Conservation (phyloP, 805 yeast species). For the Metschnikowia kunwiensis region DNA sequence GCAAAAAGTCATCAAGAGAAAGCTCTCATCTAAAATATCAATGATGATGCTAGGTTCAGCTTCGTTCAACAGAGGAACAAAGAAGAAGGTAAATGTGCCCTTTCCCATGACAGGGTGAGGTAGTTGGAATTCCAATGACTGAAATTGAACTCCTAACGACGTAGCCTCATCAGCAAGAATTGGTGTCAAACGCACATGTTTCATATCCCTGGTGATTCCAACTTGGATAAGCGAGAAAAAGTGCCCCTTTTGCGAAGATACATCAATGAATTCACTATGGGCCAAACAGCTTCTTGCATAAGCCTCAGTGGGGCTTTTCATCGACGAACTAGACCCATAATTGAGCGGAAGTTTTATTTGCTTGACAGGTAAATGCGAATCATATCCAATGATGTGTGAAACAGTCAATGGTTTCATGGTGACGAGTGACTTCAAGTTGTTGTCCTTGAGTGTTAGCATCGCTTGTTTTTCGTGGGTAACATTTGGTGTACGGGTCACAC, state of each 20-base stretch:
- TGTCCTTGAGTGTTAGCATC: background rate
- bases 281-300: constrained; percentile 13
- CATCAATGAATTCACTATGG: constrained; percentile 15
- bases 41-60: constrained; percentile 37
- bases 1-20: constrained; percentile 49
- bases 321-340: constrained; percentile 3
- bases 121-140: constrained; percentile 29
- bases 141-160: constrained; percentile 31
- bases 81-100: constrained; percentile 12
- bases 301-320: constrained; percentile 8
- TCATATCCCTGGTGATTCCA: constrained; percentile 31
- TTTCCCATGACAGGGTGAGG: constrained; percentile 22
- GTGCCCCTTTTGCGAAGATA: constrained; percentile 15
- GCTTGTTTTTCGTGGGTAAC: background rate
- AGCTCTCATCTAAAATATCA: constrained; percentile 53
- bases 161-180: constrained; percentile 30
- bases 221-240: constrained; percentile 18
- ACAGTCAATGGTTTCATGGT: constrained; percentile 14
- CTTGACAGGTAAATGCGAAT: constrained; percentile 17
- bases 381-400: constrained; percentile 17
- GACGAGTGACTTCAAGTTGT: background rate
- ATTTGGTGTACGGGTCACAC: constrained; percentile 1
- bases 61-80: constrained; percentile 18
- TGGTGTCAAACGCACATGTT: constrained; percentile 39
- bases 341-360: constrained; percentile 18